A percentile compares a stretch with the other conserved stretches of the same genome.
phyloP scores from a whole-genome alignment of 1,284 basidiomycete genomes.

The Calocybe gambosa region DNA sequence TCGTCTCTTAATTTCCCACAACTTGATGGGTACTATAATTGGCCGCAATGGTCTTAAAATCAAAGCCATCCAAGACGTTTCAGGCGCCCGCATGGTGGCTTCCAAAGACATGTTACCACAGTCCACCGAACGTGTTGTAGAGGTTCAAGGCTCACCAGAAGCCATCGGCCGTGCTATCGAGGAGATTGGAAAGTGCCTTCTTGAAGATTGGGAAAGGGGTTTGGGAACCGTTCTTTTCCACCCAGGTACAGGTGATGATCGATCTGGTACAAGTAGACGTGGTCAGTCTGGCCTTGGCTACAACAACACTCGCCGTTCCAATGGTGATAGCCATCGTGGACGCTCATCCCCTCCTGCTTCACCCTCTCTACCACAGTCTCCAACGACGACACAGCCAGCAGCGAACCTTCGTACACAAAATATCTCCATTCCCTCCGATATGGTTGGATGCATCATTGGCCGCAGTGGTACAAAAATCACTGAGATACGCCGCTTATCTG shows the following conservation, averaged over 20 bases:
- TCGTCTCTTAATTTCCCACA: conserved; percentile 95
- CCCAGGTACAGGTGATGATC: conserved; percentile 80
- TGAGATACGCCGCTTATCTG: conserved; percentile 94
- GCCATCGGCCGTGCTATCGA: conserved; percentile 87
- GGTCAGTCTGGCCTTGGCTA: conserved; percentile 37
- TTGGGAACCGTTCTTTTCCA: conserved; percentile 93
- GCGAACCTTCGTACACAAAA: conserved; percentile 94
- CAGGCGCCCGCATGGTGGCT: conserved; percentile 95
- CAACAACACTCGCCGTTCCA: conserved; percentile 48
- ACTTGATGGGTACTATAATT: conserved; percentile 99
- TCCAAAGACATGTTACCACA: conserved; percentile 99
- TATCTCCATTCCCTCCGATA: conserved; percentile 97
- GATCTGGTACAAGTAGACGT: conserved; percentile 43
- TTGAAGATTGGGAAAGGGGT: conserved; percentile 96
- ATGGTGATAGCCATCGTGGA: conserved; percentile 44
- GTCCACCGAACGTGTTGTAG: conserved; percentile 96
- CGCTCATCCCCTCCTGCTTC: conserved; percentile 54
- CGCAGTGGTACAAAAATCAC: conserved; percentile 98
- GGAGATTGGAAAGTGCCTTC: conserved; percentile 92
- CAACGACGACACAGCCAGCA: conserved; percentile 45
- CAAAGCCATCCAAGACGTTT: conserved; percentile 98
- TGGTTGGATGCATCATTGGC: conserved; percentile 98
- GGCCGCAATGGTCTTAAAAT: conserved; percentile 97
- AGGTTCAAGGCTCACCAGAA: conserved; percentile 91
- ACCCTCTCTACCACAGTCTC: conserved; percentile 40